Evolutionary conservation across 2,329 filamentous ascomycete genomes (phyloP).

Genomic region (Chaetomiaceae sp.): DNA sequence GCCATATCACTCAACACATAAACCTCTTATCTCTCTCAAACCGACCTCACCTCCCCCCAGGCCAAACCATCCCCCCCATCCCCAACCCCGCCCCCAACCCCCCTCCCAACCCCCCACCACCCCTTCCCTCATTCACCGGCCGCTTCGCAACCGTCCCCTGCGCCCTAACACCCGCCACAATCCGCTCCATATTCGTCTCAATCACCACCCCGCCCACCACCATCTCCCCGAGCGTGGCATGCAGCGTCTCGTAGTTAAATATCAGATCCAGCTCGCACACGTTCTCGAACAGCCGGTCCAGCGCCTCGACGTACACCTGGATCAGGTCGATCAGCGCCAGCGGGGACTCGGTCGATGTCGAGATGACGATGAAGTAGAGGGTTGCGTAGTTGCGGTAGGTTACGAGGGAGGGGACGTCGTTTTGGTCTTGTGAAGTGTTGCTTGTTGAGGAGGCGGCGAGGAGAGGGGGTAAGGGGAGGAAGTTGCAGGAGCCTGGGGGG

Average conservation of each 20-base stretch:
- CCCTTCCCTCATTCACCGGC: conserved; percentile 66
- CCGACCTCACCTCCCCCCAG: conserved; percentile 28
- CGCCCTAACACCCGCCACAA: conserved; percentile 76
- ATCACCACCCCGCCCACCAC: conserved; percentile 92
- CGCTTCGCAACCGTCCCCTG: conserved; percentile 75
- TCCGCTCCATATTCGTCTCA: conserved; percentile 83
- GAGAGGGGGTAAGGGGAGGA: conserved; percentile 73
- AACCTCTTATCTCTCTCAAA: conserved; percentile 20
- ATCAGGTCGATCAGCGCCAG: conserved; percentile 94
- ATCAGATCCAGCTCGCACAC: conserved; percentile 98
- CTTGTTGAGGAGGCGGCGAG: conserved; percentile 60
- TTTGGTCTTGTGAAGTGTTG: conserved; percentile 63
- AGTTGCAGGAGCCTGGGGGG: conserved; percentile 90
- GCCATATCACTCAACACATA: neutral
- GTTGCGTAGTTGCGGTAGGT: conserved; percentile 98
- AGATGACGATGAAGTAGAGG: conserved; percentile 97
- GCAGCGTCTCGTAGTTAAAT: conserved; percentile 97
- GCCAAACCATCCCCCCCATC: conserved; percentile 57
- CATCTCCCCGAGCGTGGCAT: conserved; percentile 89
- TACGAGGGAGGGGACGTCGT: conserved; percentile 89
- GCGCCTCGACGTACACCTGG: conserved; percentile 93
- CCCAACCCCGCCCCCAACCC: conserved; percentile 48
- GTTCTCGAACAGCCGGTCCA: conserved; percentile 95
- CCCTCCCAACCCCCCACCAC: conserved; percentile 26
- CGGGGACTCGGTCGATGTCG: conserved; percentile 91